These are phyloP conservation scores for Quercus suber DNA, from an alignment of 306 rosid species.

Conservation along the genomic window DNA sequence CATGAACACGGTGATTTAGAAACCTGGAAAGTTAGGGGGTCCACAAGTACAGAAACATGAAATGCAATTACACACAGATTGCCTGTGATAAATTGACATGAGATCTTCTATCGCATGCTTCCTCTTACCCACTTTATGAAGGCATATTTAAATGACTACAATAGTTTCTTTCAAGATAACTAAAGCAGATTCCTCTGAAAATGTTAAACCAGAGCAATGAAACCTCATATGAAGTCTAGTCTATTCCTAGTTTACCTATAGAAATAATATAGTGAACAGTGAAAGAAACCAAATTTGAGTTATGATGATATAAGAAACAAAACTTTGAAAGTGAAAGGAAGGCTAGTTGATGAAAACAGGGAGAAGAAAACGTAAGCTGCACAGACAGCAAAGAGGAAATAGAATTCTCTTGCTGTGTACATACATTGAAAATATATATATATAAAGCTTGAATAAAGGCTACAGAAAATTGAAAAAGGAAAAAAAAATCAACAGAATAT, in stretches of 20 bases:
- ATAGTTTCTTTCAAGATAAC: conserved; percentile 69
- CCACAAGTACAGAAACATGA: too few relatives aligned
- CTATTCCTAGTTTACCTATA: conserved; percentile 54
- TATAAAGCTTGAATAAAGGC: neutral
- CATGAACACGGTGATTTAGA: too few relatives aligned
- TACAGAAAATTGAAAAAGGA: neutral
- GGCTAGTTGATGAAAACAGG: neutral
- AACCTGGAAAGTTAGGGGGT: too few relatives aligned
- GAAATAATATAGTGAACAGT: neutral
- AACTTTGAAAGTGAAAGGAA: too few relatives aligned
- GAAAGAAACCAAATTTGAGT: neutral
- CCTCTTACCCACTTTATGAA: conserved; percentile 42
- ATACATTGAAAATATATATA: too few relatives aligned
- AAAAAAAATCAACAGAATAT: conserved; percentile 1
- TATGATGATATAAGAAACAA: neutral
- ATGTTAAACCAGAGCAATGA: conserved; percentile 19
- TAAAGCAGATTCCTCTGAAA: conserved; percentile 85
- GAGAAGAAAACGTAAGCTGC: neutral
- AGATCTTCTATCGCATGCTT: too few relatives aligned
- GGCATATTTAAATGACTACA: too few relatives aligned
- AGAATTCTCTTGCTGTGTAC: neutral
- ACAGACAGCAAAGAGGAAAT: conserved; percentile 4
- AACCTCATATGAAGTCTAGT: conserved; percentile 54
- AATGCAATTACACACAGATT: too few relatives aligned
- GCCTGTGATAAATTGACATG: too few relatives aligned